These are phyloP conservation scores for Syzygium oleosum DNA, from an alignment of 345 rosid species.

Conservation along the genomic window DNA sequence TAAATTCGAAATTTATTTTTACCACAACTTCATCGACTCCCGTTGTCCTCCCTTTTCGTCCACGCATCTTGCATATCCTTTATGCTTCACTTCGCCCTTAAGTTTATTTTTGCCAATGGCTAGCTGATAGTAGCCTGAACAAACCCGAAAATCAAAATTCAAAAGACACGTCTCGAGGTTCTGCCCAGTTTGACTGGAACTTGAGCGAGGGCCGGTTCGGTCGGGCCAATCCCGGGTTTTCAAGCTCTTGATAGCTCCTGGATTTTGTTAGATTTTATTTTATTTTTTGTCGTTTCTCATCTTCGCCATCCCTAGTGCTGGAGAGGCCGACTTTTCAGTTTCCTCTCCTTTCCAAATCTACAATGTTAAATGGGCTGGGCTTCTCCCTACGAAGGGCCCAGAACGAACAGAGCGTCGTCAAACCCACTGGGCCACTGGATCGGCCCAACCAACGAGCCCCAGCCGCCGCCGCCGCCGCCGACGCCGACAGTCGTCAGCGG, in stretches of 20 bases:
- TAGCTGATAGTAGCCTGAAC: fast-evolving
- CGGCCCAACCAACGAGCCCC: not conserved
- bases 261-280: not conserved
- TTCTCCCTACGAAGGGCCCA: not conserved
- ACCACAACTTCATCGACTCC: not conserved
- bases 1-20: not conserved
- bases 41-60: not conserved
- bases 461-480: not conserved
- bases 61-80: fast-evolving
- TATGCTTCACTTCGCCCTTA: fast-evolving
- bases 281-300: not conserved
- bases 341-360: not conserved
- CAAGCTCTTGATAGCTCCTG: not conserved
- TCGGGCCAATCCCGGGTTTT: not conserved
- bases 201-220: not conserved
- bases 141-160: fast-evolving
- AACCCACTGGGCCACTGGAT: not conserved
- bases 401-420: not conserved
- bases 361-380: not conserved
- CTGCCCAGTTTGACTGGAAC: not conserved
- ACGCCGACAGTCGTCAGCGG: not conserved
- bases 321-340: not conserved
- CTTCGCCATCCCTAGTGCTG: not conserved
- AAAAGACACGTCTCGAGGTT: not conserved
- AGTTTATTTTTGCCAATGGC: not conserved